Conservation (phyloP, 2,329 filamentous ascomycete genomes). For the Elsinoe perseae region DNA sequence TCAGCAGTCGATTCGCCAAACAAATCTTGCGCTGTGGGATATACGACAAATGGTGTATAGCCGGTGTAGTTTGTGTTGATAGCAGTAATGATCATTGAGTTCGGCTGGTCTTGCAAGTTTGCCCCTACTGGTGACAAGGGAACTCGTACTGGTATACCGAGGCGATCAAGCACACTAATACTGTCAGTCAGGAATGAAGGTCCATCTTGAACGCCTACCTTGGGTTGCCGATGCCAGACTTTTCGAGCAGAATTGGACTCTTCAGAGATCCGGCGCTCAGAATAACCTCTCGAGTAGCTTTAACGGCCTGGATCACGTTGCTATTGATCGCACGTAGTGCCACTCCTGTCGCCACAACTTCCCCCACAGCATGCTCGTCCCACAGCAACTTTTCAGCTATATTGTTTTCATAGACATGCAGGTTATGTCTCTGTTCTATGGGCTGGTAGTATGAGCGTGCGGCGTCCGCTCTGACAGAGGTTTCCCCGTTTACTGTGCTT, state of each 20-base stretch:
- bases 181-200: slow-evolving; percentile 17
- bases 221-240: slow-evolving; percentile 32
- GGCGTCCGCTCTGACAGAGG: slow-evolving; percentile 39
- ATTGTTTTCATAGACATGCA: slow-evolving; percentile 38
- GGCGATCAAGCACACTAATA: slow-evolving; percentile 24
- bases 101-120: slow-evolving; percentile 28
- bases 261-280: slow-evolving; percentile 31
- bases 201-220: too few relatives aligned
- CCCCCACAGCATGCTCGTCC: slow-evolving; percentile 18
- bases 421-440: slow-evolving; percentile 34
- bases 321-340: slow-evolving; percentile 11
- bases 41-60: slow-evolving; percentile 28
- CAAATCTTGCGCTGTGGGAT: slow-evolving; percentile 29
- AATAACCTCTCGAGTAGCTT: slow-evolving; percentile 28
- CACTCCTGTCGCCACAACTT: slow-evolving; percentile 1
- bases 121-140: slow-evolving; percentile 29
- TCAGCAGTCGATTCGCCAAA: slow-evolving; percentile 25
- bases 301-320: too few relatives aligned
- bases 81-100: not conserved
- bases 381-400: slow-evolving; percentile 37
- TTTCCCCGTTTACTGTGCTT: slow-evolving; percentile 34
- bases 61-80: slow-evolving; percentile 27
- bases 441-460: slow-evolving; percentile 44
- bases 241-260: slow-evolving; percentile 31
- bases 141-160: slow-evolving; percentile 27